phyloP scores from a whole-genome alignment of 129 eudicot species.

The Logfia minima region DNA sequence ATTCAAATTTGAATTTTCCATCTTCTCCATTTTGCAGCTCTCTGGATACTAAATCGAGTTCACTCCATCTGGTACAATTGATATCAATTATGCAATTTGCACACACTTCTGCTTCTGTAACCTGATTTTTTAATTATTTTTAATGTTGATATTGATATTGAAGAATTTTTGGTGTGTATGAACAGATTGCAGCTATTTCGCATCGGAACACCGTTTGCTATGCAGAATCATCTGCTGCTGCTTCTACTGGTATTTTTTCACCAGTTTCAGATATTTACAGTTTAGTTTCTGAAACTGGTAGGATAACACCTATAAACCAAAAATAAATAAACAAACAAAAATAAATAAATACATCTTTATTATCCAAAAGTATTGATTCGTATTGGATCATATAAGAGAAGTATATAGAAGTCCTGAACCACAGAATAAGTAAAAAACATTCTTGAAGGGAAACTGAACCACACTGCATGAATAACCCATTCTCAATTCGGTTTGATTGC shows the following conservation, averaged over 20 bases:
- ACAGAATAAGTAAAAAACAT: no score
- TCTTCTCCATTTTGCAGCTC: conserved; percentile 46
- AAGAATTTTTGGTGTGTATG: background rate
- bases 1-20: conserved; percentile 37
- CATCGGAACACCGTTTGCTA: conserved; percentile 44
- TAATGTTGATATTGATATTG: background rate
- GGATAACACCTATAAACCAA: background rate
- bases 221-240: conserved; percentile 72
- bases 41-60: conserved; percentile 42
- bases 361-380: no score
- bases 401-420: no score
- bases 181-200: conserved; percentile 43
- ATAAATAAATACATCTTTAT: no score
- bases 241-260: conserved; percentile 51
- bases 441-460: background rate
- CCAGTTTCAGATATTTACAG: background rate
- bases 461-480: background rate
- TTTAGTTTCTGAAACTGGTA: background rate
- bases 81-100: background rate
- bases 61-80: conserved; percentile 36
- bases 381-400: no score
- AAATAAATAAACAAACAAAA: background rate
- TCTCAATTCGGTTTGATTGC: background rate
- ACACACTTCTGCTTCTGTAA: conserved; percentile 10
- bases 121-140: background rate